Percentiles rank a stretch among this genome's conserved stretches.
phyloP scores from a whole-genome alignment of 768 basidiomycete species.

The Ephemerocybe angulata region DNA sequence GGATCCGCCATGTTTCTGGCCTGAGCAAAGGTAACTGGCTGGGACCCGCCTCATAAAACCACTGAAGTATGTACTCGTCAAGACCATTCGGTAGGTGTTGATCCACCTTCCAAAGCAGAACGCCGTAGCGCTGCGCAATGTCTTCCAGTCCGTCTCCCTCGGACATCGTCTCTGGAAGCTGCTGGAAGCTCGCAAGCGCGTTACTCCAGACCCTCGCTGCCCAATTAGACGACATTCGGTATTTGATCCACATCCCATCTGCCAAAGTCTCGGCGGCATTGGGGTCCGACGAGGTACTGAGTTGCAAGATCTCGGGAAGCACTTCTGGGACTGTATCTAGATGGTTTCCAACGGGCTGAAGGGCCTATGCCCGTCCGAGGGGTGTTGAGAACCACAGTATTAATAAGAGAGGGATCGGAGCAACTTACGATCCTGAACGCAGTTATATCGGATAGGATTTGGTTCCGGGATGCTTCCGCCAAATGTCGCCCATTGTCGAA shows the following conservation, averaged over 20 bases:
- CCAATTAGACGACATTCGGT: slow-evolving; percentile 69
- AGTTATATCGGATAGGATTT: slow-evolving; percentile 55
- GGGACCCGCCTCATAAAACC: slow-evolving; percentile 69
- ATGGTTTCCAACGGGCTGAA: slow-evolving; percentile 41
- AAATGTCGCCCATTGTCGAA: slow-evolving; percentile 62
- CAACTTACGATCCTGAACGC: slow-evolving; percentile 57
- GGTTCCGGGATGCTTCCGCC: slow-evolving; percentile 50
- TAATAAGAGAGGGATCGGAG: background rate
- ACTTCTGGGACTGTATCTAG: slow-evolving; percentile 42
- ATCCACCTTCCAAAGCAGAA: slow-evolving; percentile 70
- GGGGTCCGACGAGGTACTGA: slow-evolving; percentile 54
- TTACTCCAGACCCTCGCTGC: slow-evolving; percentile 85
- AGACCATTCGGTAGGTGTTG: slow-evolving; percentile 73
- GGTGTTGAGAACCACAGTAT: background rate
- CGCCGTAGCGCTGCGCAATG: slow-evolving; percentile 63
- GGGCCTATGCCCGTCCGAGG: slow-evolving; percentile 44
- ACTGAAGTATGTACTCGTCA: slow-evolving; percentile 64
- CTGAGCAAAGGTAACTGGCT: slow-evolving; percentile 57
- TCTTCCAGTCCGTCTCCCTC: slow-evolving; percentile 44
- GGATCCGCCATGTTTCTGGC: slow-evolving; percentile 63
- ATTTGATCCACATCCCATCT: slow-evolving; percentile 79
- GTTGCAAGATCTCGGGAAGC: slow-evolving; percentile 62
- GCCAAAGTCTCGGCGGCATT: slow-evolving; percentile 70
- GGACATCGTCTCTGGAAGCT: slow-evolving; percentile 54
- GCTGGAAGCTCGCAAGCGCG: slow-evolving; percentile 68